Percentiles rank a stretch among this genome's conserved stretches.
These are phyloP conservation scores for Dianthus caryophyllus DNA, from an alignment of 148 eudicot genomes.

Conservation along the genomic window DNA sequence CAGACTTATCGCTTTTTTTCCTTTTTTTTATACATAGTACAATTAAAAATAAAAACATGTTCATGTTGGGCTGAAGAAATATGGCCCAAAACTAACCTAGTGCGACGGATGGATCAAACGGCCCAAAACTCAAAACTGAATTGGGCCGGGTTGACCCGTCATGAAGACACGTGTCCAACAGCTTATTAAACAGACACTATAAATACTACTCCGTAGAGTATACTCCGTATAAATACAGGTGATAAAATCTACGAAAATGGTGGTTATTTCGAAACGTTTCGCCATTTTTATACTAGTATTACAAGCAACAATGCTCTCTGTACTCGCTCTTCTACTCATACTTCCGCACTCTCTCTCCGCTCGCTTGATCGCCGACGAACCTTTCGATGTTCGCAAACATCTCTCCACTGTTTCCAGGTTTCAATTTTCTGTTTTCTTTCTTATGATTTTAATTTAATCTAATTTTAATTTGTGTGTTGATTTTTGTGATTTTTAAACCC, in stretches of 20 bases:
- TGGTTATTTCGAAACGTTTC: background rate
- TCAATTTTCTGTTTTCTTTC: background rate
- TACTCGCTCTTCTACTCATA: conserved; percentile 15
- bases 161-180: no score
- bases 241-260: background rate
- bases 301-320: conserved; percentile 1
- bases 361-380: conserved; percentile 34
- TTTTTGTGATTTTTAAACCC: background rate
- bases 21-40: no score
- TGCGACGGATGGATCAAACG: no score
- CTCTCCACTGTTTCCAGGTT: conserved; percentile 84
- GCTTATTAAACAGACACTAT: no score
- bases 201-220: no score
- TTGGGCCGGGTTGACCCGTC: no score
- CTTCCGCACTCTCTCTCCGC: conserved; percentile 19
- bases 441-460: background rate
- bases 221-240: no score
- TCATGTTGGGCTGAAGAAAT: no score
- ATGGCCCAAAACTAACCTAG: no score
- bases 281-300: background rate
- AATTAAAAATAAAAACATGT: no score
- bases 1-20: no score
- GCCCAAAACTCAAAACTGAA: no score
- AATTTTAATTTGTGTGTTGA: background rate
- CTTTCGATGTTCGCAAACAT: conserved; percentile 76